Evolutionary conservation across 1,139 yeast species (phyloP).

Genomic region (Candida sp.): DNA sequence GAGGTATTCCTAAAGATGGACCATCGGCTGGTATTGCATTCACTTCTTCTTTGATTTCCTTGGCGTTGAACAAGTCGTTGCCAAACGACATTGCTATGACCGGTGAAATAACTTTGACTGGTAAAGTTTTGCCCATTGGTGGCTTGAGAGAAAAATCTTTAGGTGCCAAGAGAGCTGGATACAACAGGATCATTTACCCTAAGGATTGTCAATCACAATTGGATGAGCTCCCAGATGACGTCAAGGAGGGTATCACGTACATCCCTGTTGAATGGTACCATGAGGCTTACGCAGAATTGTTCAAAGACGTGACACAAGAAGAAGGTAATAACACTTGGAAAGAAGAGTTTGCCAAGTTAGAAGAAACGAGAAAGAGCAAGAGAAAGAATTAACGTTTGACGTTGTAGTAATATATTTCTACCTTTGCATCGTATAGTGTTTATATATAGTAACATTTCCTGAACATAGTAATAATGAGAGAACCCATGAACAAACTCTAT

Average conservation of each 20-base stretch:
- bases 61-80: slow-evolving; percentile 75
- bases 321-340: slow-evolving; percentile 70
- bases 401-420: not conserved
- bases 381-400: slow-evolving; percentile 11
- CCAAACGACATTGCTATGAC: slow-evolving; percentile 94
- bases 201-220: slow-evolving; percentile 92
- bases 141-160: slow-evolving; percentile 94
- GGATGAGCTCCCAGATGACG: slow-evolving; percentile 91
- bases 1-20: slow-evolving; percentile 97
- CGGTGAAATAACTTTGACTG: slow-evolving; percentile 93
- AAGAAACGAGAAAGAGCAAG: slow-evolving; percentile 37
- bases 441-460: not conserved
- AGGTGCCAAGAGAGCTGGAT: slow-evolving; percentile 97
- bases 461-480: not conserved
- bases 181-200: slow-evolving; percentile 90
- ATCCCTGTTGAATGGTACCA: slow-evolving; percentile 93
- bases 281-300: slow-evolving; percentile 78
- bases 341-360: slow-evolving; percentile 48
- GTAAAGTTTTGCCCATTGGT: slow-evolving; percentile 92
- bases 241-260: slow-evolving; percentile 84
- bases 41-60: slow-evolving; percentile 85
- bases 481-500: not conserved
- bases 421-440: not conserved
- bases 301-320: slow-evolving; percentile 57
- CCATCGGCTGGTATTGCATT: slow-evolving; percentile 98